phyloP scores from a whole-genome alignment of 495 filamentous ascomycete genomes.

The Margaritispora aquatica region DNA sequence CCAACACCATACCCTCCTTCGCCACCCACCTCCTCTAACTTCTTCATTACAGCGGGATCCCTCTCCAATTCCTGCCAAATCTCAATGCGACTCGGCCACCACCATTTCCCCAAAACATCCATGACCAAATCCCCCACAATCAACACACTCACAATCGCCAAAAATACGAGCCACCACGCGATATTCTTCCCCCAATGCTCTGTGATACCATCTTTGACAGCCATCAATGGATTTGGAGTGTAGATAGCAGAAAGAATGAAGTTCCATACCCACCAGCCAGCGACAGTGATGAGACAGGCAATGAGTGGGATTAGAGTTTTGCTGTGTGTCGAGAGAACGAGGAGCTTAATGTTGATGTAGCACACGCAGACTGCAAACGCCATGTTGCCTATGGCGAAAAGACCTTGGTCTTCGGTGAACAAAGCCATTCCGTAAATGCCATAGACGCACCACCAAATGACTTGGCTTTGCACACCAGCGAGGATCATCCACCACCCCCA shows the following conservation, averaged over 20 bases:
- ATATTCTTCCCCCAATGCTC: constrained; percentile 61
- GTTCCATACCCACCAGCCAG: constrained; percentile 86
- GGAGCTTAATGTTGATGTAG: constrained; percentile 77
- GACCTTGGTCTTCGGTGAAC: constrained; percentile 59
- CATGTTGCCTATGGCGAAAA: constrained; percentile 74
- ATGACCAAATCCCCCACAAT: constrained; percentile 65
- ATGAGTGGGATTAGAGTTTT: constrained; percentile 65
- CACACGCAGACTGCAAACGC: constrained; percentile 69
- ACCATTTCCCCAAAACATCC: constrained; percentile 46
- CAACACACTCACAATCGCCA: constrained; percentile 55
- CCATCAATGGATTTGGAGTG: constrained; percentile 44
- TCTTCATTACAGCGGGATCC: constrained; percentile 27
- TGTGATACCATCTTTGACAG: constrained; percentile 62
- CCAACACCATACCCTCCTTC: constrained; percentile 4
- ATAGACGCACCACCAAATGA: constrained; percentile 72
- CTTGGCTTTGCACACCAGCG: constrained; percentile 64
- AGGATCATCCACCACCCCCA: constrained; percentile 75
- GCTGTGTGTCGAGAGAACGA: constrained; percentile 78
- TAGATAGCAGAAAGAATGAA: constrained; percentile 65
- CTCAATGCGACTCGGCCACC: constrained; percentile 69
- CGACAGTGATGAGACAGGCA: constrained; percentile 54
- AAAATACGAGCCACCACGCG: constrained; percentile 73
- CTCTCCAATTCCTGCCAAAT: constrained; percentile 72
- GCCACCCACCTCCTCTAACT: background rate
- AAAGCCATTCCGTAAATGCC: constrained; percentile 56